Percentiles rank a stretch among this genome's conserved stretches.
Conservation (phyloP, 2,329 filamentous ascomycete genomes). For the Teratosphaeria epicoccoides region DNA sequence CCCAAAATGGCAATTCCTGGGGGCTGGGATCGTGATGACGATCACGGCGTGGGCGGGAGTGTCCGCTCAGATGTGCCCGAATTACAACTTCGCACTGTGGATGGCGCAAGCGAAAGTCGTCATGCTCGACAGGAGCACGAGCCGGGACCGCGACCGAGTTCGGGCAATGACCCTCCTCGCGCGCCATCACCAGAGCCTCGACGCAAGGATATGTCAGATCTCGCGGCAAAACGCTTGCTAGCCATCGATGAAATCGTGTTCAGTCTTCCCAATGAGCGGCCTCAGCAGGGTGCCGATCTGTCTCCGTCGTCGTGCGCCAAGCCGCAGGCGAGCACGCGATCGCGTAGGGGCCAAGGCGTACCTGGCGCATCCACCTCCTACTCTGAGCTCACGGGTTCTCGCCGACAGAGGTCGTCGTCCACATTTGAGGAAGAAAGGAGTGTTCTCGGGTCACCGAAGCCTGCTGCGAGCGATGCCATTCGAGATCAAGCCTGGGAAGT, state of each 20-base stretch:
- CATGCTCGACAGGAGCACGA: neutral
- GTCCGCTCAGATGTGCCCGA: constrained; percentile 15
- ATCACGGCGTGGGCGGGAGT: too few species aligned
- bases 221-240: constrained; percentile 7
- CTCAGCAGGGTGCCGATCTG: neutral
- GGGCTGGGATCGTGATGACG: constrained; percentile 30
- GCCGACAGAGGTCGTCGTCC: constrained; percentile 12
- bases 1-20: constrained; percentile 28
- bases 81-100: neutral
- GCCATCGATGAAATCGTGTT: constrained; percentile 28
- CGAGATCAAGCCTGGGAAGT: neutral
- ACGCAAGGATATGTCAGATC: neutral
- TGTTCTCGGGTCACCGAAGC: neutral
- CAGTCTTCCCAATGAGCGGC: constrained; percentile 23
- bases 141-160: constrained; percentile 1
- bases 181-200: constrained; percentile 11
- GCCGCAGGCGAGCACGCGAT: neutral
- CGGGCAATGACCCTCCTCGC: constrained; percentile 20
- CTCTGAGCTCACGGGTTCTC: constrained; percentile 31
- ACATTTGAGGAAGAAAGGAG: neutral
- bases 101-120: neutral
- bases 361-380: constrained; percentile 40
- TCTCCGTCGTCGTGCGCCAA: neutral
- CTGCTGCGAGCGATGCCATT: neutral
- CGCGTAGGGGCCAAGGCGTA: constrained; percentile 17